Conservation (phyloP, 2,329 filamentous ascomycete species). For the Venturia asperata region DNA sequence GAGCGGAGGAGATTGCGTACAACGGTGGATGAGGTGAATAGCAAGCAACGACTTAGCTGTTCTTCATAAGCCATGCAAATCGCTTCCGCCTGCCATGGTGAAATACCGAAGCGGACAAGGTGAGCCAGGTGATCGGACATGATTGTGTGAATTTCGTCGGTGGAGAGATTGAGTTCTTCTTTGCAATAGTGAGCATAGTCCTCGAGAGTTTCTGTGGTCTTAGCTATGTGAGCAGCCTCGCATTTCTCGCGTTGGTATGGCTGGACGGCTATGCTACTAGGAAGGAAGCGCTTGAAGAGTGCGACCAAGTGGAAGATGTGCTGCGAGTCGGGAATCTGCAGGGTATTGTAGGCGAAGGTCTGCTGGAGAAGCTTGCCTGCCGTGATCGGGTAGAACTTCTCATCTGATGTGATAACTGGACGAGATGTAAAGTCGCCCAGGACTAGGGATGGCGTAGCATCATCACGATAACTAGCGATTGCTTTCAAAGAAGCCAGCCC, state of each 20-base stretch:
- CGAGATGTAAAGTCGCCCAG: conserved; percentile 10
- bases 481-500: conserved; percentile 3
- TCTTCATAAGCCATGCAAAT: conserved; percentile 53
- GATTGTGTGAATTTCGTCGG: conserved; percentile 31
- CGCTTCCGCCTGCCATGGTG: conserved; percentile 47
- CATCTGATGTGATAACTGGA: background rate
- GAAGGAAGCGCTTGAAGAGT: conserved; percentile 15
- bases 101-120: conserved; percentile 38
- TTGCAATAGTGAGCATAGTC: conserved; percentile 15
- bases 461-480: background rate
- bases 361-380: conserved; percentile 15
- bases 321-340: conserved; percentile 11
- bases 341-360: conserved; percentile 12
- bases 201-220: conserved; percentile 14
- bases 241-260: background rate
- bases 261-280: conserved; percentile 9
- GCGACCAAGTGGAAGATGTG: conserved; percentile 18
- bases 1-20: conserved; percentile 51
- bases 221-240: background rate
- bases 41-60: conserved; percentile 42
- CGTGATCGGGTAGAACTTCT: conserved; percentile 8
- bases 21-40: conserved; percentile 47
- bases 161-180: conserved; percentile 12
- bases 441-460: background rate
- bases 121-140: conserved; percentile 35